Evolutionary conservation across 2,329 filamentous ascomycete species (phyloP).

Genomic region (Aspergillus ochraceoroseus): DNA sequence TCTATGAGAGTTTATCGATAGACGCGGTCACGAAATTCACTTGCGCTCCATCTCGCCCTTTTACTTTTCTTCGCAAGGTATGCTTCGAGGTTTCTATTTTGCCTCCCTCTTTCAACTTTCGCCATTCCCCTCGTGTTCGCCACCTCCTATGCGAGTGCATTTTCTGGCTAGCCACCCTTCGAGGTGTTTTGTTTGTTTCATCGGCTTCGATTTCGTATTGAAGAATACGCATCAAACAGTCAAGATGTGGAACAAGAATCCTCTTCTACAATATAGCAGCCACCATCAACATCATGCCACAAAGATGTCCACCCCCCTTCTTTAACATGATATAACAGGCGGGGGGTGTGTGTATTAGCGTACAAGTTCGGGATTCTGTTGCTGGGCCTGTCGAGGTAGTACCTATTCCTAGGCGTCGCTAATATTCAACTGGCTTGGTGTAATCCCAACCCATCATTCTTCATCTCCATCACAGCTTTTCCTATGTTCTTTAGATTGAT

Average conservation of each 20-base stretch:
- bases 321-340: too few relatives aligned
- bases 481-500: too few relatives aligned
- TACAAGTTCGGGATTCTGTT: too few relatives aligned
- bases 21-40: slow-evolving; percentile 30
- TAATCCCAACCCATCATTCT: too few relatives aligned
- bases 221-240: too few relatives aligned
- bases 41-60: slow-evolving; percentile 19
- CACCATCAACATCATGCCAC: not conserved
- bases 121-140: slow-evolving; percentile 2
- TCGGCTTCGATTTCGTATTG: too few relatives aligned
- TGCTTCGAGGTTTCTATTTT: slow-evolving; percentile 7
- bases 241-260: too few relatives aligned
- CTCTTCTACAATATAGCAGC: too few relatives aligned
- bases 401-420: not conserved
- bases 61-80: slow-evolving; percentile 19
- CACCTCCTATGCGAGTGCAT: not conserved
- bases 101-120: not conserved
- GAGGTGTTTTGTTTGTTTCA: not conserved
- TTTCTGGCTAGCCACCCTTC: not conserved
- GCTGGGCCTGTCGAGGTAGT: not conserved
- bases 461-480: too few relatives aligned
- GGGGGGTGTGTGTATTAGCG: too few relatives aligned
- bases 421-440: not conserved
- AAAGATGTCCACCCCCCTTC: too few relatives aligned
- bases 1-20: slow-evolving; percentile 12